Conservation (phyloP, 768 basidiomycete species). For the Nidularia pulvinata region DNA sequence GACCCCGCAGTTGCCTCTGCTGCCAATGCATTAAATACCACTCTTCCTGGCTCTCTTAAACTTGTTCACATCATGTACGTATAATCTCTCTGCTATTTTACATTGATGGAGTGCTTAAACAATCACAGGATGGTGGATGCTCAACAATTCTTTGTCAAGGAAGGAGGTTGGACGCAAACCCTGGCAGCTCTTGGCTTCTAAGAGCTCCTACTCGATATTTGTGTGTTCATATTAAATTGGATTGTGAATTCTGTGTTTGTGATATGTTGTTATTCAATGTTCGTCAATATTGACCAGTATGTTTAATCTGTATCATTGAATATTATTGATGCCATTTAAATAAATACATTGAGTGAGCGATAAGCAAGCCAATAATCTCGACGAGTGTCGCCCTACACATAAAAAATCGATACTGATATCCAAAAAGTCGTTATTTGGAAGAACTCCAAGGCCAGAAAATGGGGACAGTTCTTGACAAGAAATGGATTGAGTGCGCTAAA, state of each 20-base stretch:
- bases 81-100: neutral
- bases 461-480: slow-evolving; percentile 29
- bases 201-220: slow-evolving; percentile 9
- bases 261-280: too few species aligned
- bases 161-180: slow-evolving; percentile 28
- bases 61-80: slow-evolving; percentile 28
- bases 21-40: slow-evolving; percentile 22
- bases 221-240: too few species aligned
- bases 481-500: neutral
- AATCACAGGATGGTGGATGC: slow-evolving; percentile 29
- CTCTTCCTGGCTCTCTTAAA: slow-evolving; percentile 17
- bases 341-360: too few species aligned
- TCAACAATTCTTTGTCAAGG: slow-evolving; percentile 25
- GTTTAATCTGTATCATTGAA: too few species aligned
- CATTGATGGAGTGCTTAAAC: neutral
- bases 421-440: too few species aligned
- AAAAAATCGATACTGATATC: too few species aligned
- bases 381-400: too few species aligned
- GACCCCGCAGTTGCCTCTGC: slow-evolving; percentile 24
- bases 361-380: too few species aligned
- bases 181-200: slow-evolving; percentile 28
- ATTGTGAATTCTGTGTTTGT: too few species aligned
- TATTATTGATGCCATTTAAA: too few species aligned
- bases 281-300: too few species aligned
- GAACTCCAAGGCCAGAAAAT: slow-evolving; percentile 46